phyloP scores from a whole-genome alignment of 306 rosid species.

The Begonia loranthoides region DNA sequence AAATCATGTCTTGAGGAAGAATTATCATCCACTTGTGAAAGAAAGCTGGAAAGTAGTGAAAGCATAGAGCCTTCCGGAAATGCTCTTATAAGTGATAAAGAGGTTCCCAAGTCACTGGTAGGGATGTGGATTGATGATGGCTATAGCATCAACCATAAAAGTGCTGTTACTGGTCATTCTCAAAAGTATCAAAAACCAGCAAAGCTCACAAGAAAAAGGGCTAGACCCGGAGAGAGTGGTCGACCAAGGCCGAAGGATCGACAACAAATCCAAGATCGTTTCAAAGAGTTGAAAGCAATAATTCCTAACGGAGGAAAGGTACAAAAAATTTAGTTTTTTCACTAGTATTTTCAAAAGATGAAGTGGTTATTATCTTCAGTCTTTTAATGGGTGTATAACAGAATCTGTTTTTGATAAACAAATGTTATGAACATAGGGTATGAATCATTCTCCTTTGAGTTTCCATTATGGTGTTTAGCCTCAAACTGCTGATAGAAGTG shows the following conservation, averaged over 20 bases:
- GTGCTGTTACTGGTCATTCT: slow-evolving; percentile 15
- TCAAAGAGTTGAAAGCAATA: slow-evolving; percentile 75
- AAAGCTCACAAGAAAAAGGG: slow-evolving; percentile 45
- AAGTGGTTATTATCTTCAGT: not conserved
- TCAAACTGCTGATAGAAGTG: not conserved
- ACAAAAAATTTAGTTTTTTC: slow-evolving; percentile 3
- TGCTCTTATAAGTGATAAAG: slow-evolving; percentile 29
- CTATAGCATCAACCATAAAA: slow-evolving; percentile 31
- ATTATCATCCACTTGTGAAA: slow-evolving; percentile 20
- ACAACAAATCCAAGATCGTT: slow-evolving; percentile 88
- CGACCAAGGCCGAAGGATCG: slow-evolving; percentile 93
- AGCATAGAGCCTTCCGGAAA: slow-evolving; percentile 15
- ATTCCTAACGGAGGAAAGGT: slow-evolving; percentile 81
- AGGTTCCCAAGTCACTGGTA: slow-evolving; percentile 35
- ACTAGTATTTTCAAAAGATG: slow-evolving; percentile 4
- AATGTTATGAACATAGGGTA: too few relatives aligned
- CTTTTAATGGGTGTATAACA: not conserved
- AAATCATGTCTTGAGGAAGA: slow-evolving; percentile 28
- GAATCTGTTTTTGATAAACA: too few relatives aligned
- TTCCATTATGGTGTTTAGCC: too few relatives aligned
- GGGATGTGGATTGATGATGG: slow-evolving; percentile 47
- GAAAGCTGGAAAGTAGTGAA: slow-evolving; percentile 18
- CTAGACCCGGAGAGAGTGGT: slow-evolving; percentile 62
- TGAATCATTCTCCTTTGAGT: not conserved
- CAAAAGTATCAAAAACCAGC: slow-evolving; percentile 39